Base-by-base conservation (phyloP, 371 early-diverging fungal genomes). In the Mortierella sp. region DNA sequence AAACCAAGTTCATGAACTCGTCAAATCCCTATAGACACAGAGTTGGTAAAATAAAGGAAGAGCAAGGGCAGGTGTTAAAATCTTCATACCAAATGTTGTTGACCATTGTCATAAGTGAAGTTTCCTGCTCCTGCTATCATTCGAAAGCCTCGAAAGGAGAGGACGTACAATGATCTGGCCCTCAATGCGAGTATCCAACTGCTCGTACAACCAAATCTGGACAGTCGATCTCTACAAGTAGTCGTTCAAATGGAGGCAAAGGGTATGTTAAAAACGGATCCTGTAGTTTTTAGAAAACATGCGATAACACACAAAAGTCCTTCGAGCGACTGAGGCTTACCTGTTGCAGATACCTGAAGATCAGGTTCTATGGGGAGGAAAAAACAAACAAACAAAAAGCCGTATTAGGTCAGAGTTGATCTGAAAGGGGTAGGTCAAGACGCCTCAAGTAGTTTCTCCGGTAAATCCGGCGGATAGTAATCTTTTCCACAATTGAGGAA, bases 1-100 rank as follows among this genome's bases (percentile, higher is more conserved):
- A 85, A 16, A 97, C 97, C 79, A 98, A 85, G 85, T 95, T 97
- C 98, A 98, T 97, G 81, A 98, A 98, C 86, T 98, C 98, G 86
- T 98, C 98, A 84, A 98, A 98, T 48, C 98, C 98, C 97, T 97
- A 87, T 47, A 52, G 22, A 55, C 34, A 43, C 6, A 73, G 7
- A 52, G 66, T 70, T 71, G 22, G 41, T 43, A 50, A 43, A 39
- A 24, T 64, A 16, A 53, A 13, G 19, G 67, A 24, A 31, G 0
- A 13, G 39, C 16, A n/a, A 34, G 39, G 16, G 16, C n/a, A 6
- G 13, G 1, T 7, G 9, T 39, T 4, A 45, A 24, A 29, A 55
- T 24, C n/a, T n/a, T n/a, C n/a, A n/a, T n/a, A n/a, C n/a, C n/a
- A n/a, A n/a, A n/a, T n/a, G n/a, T n/a, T n/a, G n/a, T n/a, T n/a